Evolutionary conservation across 2,329 filamentous ascomycete species (phyloP).

Genomic region (Allantophomopsis cytisporea): DNA sequence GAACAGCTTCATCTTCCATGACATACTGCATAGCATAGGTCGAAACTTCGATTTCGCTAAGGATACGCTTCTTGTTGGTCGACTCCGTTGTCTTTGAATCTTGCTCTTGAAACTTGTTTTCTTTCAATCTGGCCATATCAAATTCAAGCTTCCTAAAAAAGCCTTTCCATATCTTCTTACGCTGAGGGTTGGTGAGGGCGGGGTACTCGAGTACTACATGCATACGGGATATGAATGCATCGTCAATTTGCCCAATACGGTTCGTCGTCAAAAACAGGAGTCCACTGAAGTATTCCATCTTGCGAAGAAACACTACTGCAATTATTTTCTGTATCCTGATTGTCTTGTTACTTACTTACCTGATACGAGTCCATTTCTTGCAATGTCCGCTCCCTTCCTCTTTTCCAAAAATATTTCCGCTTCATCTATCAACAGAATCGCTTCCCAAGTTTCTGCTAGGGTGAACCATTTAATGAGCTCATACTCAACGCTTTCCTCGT

Average conservation of each 20-base stretch:
- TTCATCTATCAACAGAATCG: conserved; percentile 22
- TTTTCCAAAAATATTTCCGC: conserved; percentile 15
- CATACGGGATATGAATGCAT: conserved; percentile 19
- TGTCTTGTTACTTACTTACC: neutral
- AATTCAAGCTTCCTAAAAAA: neutral
- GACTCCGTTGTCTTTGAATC: too few relatives aligned
- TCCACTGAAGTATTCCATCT: conserved; percentile 22
- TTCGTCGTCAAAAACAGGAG: conserved; percentile 24
- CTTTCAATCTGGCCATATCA: neutral
- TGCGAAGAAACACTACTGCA: conserved; percentile 16
- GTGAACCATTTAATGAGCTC: conserved; percentile 30
- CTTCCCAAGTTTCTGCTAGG: conserved; percentile 32
- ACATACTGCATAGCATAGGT: too few relatives aligned
- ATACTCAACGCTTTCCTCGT: conserved; percentile 24
- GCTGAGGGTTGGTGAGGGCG: conserved; percentile 5
- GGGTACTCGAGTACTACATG: conserved; percentile 15
- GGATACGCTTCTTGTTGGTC: too few relatives aligned
- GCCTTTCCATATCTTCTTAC: conserved; percentile 10
- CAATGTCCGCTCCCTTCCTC: conserved; percentile 7
- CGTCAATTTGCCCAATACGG: conserved; percentile 19
- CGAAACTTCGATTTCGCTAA: too few relatives aligned
- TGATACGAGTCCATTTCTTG: conserved; percentile 8
- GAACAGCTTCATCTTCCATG: conserved; percentile 3
- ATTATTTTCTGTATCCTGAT: too few relatives aligned
- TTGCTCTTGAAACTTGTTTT: too few relatives aligned